Conservation (phyloP, 148 eudicot species). For the Mesembryanthemum crystallinum region DNA sequence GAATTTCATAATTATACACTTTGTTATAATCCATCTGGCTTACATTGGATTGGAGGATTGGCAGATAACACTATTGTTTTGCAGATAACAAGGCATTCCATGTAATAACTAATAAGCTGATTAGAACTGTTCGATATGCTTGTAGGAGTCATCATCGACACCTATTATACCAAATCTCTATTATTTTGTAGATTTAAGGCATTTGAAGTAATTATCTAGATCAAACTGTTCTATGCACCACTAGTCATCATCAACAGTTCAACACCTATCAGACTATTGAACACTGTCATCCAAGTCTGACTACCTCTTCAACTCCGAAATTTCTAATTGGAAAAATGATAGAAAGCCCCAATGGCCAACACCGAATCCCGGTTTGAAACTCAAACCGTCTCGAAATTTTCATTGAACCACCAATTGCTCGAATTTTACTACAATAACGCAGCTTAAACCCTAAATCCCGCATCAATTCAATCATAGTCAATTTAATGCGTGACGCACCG, state of each 20-base stretch:
- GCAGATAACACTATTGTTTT: background rate
- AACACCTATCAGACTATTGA: background rate
- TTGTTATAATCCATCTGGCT: background rate
- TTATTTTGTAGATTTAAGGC: background rate
- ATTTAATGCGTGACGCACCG: background rate
- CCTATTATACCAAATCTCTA: background rate
- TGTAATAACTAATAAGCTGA: background rate
- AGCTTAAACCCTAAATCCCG: constrained; percentile 7
- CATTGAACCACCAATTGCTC: background rate
- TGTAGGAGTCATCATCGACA: background rate
- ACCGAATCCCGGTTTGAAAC: background rate
- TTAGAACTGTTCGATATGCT: background rate
- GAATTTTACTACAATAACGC: background rate
- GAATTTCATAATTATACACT: background rate
- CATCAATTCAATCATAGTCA: background rate
- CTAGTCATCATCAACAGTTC: background rate
- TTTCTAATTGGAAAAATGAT: background rate
- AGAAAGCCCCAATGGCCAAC: background rate
- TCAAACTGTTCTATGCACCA: background rate
- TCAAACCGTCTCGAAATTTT: background rate
- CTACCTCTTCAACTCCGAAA: too few species aligned
- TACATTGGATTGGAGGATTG: background rate
- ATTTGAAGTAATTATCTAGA: background rate
- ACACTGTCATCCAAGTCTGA: background rate
- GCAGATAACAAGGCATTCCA: background rate